These are phyloP conservation scores for Bauhinia variegata DNA, from an alignment of 306 rosid genomes.

Conservation along the genomic window DNA sequence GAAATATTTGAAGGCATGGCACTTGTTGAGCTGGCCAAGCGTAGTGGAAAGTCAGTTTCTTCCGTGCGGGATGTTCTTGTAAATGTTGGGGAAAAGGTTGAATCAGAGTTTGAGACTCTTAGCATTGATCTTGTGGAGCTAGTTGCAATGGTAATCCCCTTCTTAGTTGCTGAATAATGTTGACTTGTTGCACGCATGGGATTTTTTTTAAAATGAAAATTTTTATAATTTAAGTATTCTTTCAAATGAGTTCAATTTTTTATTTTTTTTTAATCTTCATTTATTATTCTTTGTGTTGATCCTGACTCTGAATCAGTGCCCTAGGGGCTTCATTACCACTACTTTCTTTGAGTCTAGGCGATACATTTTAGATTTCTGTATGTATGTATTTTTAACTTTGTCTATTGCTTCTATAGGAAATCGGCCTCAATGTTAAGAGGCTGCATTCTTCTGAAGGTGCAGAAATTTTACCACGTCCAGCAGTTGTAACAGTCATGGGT, in stretches of 20 bases:
- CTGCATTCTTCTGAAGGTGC: slow-evolving; percentile 74
- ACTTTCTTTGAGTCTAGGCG: slow-evolving; percentile 2
- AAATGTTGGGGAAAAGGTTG: slow-evolving; percentile 80
- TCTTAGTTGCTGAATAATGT: slow-evolving; percentile 27
- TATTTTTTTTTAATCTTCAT: too few relatives aligned
- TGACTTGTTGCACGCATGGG: neutral
- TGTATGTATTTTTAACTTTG: slow-evolving; percentile 12
- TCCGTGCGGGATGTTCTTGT: slow-evolving; percentile 69
- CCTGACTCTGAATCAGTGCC: slow-evolving; percentile 16
- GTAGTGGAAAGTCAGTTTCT: slow-evolving; percentile 64
- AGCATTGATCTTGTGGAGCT: slow-evolving; percentile 76
- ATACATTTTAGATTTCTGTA: slow-evolving; percentile 27
- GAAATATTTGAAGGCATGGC: slow-evolving; percentile 97
- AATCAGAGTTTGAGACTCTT: slow-evolving; percentile 86
- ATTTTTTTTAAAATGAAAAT: too few relatives aligned
- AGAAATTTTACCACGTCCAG: slow-evolving; percentile 71
- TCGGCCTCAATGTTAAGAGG: slow-evolving; percentile 77
- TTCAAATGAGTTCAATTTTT: neutral
- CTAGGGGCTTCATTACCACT: neutral
- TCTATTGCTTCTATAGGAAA: slow-evolving; percentile 65
- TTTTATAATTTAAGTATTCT: neutral
- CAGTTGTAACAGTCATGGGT: slow-evolving; percentile 98
- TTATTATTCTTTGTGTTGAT: slow-evolving; percentile 1
- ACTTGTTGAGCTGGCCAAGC: slow-evolving; percentile 78
- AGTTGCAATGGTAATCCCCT: slow-evolving; percentile 73